phyloP scores from a whole-genome alignment of 2,329 filamentous ascomycete species.

The Aspergillus clavatus region DNA sequence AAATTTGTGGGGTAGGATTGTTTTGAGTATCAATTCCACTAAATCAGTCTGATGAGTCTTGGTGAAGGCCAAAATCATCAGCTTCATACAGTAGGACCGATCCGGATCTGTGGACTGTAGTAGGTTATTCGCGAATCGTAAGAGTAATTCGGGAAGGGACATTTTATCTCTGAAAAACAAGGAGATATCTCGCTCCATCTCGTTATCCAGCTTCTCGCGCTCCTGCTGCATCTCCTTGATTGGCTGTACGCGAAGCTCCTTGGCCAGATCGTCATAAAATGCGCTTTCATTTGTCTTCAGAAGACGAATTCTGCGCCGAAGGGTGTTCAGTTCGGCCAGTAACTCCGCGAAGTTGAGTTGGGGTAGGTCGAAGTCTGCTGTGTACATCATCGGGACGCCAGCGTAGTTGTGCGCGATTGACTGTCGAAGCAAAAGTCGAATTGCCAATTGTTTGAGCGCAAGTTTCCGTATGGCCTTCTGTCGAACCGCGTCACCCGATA shows the following conservation, averaged over 20 bases:
- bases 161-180: slow-evolving; percentile 27
- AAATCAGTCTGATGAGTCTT: slow-evolving; percentile 38
- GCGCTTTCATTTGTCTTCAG: slow-evolving; percentile 25
- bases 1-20: slow-evolving; percentile 37
- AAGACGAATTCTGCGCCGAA: slow-evolving; percentile 28
- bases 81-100: slow-evolving; percentile 28
- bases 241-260: slow-evolving; percentile 20
- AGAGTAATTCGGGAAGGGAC: slow-evolving; percentile 32
- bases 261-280: slow-evolving; percentile 30
- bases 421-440: slow-evolving; percentile 37
- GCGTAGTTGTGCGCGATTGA: slow-evolving; percentile 36
- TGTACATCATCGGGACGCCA: slow-evolving; percentile 30
- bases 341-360: slow-evolving; percentile 29
- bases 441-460: slow-evolving; percentile 37
- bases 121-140: slow-evolving; percentile 34
- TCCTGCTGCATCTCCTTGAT: slow-evolving; percentile 14
- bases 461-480: slow-evolving; percentile 37
- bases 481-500: slow-evolving; percentile 25
- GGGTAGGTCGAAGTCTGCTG: slow-evolving; percentile 24
- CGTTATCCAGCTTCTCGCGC: slow-evolving; percentile 22
- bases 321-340: slow-evolving; percentile 30
- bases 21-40: slow-evolving; percentile 34
- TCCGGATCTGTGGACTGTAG: slow-evolving; percentile 34
- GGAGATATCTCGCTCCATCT: slow-evolving; percentile 27
- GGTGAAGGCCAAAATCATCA: slow-evolving; percentile 36